Evolutionary conservation across 495 filamentous ascomycete genomes (phyloP).

Genomic region (Jackrogersella minutella): DNA sequence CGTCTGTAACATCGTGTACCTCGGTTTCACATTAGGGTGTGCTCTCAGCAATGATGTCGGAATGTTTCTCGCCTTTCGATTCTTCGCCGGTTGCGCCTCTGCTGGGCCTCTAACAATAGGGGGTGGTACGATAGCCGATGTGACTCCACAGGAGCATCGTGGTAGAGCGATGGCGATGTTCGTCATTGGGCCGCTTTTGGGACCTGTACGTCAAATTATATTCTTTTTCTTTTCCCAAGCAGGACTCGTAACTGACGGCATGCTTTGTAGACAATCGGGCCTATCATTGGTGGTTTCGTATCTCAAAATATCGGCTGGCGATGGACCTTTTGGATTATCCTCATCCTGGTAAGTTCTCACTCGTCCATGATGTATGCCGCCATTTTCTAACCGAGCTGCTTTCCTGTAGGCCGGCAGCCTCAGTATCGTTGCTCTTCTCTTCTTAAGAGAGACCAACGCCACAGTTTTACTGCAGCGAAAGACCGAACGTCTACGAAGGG

Average conservation of each 20-base stretch:
- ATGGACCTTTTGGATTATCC: slow-evolving; percentile 54
- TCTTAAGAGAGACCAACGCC: slow-evolving; percentile 67
- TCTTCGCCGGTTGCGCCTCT: slow-evolving; percentile 53
- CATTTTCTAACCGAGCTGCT: too few relatives aligned
- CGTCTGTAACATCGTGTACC: slow-evolving; percentile 56
- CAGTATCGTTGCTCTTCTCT: slow-evolving; percentile 47
- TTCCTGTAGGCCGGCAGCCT: slow-evolving; percentile 43
- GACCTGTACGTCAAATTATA: neutral
- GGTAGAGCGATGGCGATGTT: neutral
- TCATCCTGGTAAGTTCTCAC: too few relatives aligned
- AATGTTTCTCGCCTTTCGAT: slow-evolving; percentile 59
- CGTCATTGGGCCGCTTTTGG: neutral
- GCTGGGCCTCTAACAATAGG: neutral
- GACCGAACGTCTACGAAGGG: slow-evolving; percentile 56
- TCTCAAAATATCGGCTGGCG: slow-evolving; percentile 58
- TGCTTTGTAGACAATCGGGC: slow-evolving; percentile 56
- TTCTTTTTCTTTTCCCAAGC: neutral
- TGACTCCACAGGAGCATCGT: neutral
- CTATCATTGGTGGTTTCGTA: slow-evolving; percentile 62
- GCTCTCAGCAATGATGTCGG: slow-evolving; percentile 52
- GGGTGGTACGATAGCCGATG: neutral
- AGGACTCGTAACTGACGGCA: too few relatives aligned
- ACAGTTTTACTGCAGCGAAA: slow-evolving; percentile 63
- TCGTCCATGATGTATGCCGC: too few relatives aligned
- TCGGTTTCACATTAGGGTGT: slow-evolving; percentile 56